A percentile compares a stretch with the other conserved stretches of the same genome.
Conservation (phyloP, 2,329 filamentous ascomycete genomes). For the Fusarium mundagurra region DNA sequence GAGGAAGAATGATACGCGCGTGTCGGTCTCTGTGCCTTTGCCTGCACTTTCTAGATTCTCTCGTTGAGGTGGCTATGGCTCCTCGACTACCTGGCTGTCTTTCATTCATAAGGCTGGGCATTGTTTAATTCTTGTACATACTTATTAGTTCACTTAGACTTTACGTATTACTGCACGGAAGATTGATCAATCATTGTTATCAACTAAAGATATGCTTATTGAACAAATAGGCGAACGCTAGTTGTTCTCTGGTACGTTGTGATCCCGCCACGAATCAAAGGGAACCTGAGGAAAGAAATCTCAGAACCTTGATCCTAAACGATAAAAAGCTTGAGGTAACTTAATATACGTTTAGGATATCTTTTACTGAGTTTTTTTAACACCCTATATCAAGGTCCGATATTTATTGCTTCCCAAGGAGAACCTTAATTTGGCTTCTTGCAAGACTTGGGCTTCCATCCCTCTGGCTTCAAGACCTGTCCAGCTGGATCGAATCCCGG, state of each 20-base stretch:
- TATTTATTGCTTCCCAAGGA: too few relatives aligned
- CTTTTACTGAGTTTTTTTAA: too few relatives aligned
- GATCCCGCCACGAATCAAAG: rapidly evolving
- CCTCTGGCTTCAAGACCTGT: slow-evolving; percentile 9
- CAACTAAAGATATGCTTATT: too few relatives aligned
- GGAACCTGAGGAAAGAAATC: too few relatives aligned
- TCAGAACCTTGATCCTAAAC: too few relatives aligned
- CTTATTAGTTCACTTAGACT: too few relatives aligned
- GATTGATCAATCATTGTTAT: background rate
- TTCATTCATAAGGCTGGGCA: rapidly evolving
- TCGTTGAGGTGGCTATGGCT: background rate
- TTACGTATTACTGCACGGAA: background rate
- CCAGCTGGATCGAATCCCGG: slow-evolving; percentile 17
- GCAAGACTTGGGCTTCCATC: slow-evolving; percentile 23
- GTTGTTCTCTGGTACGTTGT: background rate
- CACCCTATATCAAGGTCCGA: too few relatives aligned
- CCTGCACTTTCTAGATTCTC: background rate
- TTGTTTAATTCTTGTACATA: background rate
- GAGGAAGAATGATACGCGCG: background rate
- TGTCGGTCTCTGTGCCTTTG: background rate
- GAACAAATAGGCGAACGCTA: rapidly evolving
- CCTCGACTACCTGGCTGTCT: rapidly evolving
- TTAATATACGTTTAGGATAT: too few relatives aligned
- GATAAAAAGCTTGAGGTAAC: too few relatives aligned
- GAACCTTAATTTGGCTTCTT: background rate